Evolutionary conservation across 192 early-diverging fungal species (phyloP).

Genomic region (Phlyctochytrium bullatum): DNA sequence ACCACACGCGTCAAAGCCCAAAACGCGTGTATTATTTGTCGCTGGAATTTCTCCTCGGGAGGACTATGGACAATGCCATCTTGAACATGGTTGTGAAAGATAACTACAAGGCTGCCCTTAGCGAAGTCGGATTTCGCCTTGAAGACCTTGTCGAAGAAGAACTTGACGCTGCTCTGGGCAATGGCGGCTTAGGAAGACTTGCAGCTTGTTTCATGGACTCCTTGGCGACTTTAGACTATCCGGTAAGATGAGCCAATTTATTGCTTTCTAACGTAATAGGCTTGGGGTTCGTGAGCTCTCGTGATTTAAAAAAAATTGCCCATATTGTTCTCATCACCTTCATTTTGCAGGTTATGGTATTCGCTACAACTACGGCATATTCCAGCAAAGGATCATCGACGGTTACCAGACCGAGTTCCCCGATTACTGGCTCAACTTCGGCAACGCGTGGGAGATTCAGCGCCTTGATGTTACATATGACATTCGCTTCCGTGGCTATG

Average conservation of each 20-base stretch:
- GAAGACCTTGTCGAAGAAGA: slow-evolving; percentile 94
- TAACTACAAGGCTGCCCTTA: slow-evolving; percentile 66
- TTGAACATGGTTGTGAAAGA: slow-evolving; percentile 82
- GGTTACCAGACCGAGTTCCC: slow-evolving; percentile 92
- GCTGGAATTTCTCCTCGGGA: slow-evolving; percentile 94
- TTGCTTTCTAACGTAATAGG: neutral
- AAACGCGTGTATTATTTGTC: slow-evolving; percentile 98
- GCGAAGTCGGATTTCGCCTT: slow-evolving; percentile 83
- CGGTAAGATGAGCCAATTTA: too few species aligned
- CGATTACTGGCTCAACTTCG: slow-evolving; percentile 96
- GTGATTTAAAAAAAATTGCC: too few species aligned
- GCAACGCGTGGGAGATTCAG: slow-evolving; percentile 96
- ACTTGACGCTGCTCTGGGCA: slow-evolving; percentile 93
- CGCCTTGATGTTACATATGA: slow-evolving; percentile 89
- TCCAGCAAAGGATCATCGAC: slow-evolving; percentile 94
- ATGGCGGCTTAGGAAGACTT: slow-evolving; percentile 92
- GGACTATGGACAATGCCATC: slow-evolving; percentile 96
- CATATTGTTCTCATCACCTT: slow-evolving; percentile 3
- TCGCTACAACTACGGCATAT: slow-evolving; percentile 98
- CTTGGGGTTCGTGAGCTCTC: slow-evolving; percentile 3
- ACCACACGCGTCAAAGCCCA: slow-evolving; percentile 71
- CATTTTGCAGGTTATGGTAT: slow-evolving; percentile 79
- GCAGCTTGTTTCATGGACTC: slow-evolving; percentile 99
- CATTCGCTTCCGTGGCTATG: slow-evolving; percentile 85
- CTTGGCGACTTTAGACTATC: slow-evolving; percentile 88